Evolutionary conservation across 164 flowering plant species (phyloP), one percentile per base, ranked within the genome.

Genomic region (Stephania japonica): DNA sequence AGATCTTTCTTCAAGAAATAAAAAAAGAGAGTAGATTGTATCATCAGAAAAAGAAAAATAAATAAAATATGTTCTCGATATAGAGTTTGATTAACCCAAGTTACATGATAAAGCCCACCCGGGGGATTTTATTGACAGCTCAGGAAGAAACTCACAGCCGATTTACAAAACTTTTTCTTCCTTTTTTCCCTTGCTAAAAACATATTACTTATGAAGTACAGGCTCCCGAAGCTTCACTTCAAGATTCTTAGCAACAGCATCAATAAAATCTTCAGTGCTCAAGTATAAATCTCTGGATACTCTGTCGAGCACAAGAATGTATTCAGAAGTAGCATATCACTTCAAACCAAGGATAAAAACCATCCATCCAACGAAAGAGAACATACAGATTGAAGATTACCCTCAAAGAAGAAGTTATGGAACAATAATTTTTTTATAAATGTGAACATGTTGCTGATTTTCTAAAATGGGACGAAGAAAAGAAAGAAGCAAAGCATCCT

Each of bases 221-320:
- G 86, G 82, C 23, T 68, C 75, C 65, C 32, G 75, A 47, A 87
- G 81, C 84, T 86, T 91, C 19, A 79, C 14, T 64, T 80, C 77
- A 21, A 94, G 91, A 78, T 83, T 89, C 32, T 80, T 82, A 0
- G 87, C 91, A 49, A 95, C 98, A 25, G 93, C 88, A 75, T 90
- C 97, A 75, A 95, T 91, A 71, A 95, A 95, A 63, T 93, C 97
- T 78, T 91, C 98, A 0, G 99, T 95, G 78, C 82, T 95, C 80
- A 93, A 77, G 81, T 90, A 93, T 25, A 56, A 67, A 14, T 90
- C 96, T 76, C 96, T 89, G 2, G 92, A 73, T 18, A 87, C 93
- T 87, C 99, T 95, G 90, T 79, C 81, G 3, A 69, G 42, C 59
- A 73, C 27, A 42, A 44, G 26, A 32, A 6, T 2, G 5, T 8